Evolutionary conservation across 1,139 yeast genomes (phyloP).

Genomic region (Zhuliangozyma blackwelliae): DNA sequence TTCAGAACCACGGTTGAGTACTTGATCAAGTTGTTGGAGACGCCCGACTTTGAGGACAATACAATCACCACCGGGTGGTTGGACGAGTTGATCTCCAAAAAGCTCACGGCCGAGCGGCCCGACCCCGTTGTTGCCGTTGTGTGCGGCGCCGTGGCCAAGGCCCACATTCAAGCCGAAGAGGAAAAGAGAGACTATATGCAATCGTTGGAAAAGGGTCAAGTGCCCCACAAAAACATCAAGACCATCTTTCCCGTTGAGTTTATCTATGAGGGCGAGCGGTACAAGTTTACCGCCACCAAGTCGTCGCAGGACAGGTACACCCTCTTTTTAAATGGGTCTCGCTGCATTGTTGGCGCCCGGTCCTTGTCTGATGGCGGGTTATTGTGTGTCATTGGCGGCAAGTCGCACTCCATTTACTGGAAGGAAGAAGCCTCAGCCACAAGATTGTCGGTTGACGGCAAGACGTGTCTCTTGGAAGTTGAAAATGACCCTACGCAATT

Average conservation of each 20-base stretch:
- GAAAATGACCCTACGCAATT: conserved; percentile 98
- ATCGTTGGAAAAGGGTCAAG: conserved; percentile 91
- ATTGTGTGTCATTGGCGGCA: conserved; percentile 82
- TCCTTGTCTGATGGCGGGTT: conserved; percentile 92
- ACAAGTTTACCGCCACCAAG: conserved; percentile 92
- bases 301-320: conserved; percentile 83
- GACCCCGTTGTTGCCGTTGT: conserved; percentile 85
- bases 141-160: conserved; percentile 96
- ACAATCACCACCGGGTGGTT: conserved; percentile 98
- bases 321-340: conserved; percentile 87
- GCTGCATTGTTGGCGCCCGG: conserved; percentile 82
- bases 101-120: conserved; percentile 94
- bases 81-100: conserved; percentile 89
- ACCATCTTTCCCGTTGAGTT: conserved; percentile 91
- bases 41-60: conserved; percentile 94
- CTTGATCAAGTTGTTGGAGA: conserved; percentile 87
- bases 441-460: conserved; percentile 91
- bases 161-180: conserved; percentile 75
- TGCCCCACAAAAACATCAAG: conserved; percentile 74
- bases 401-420: conserved; percentile 94
- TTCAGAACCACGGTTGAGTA: conserved; percentile 97
- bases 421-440: conserved; percentile 96
- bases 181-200: conserved; percentile 64
- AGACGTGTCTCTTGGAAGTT: conserved; percentile 86
- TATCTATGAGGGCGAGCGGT: conserved; percentile 89